Evolutionary conservation across 1,284 basidiomycete genomes (phyloP).

Genomic region (Ceratobasidium sp.): DNA sequence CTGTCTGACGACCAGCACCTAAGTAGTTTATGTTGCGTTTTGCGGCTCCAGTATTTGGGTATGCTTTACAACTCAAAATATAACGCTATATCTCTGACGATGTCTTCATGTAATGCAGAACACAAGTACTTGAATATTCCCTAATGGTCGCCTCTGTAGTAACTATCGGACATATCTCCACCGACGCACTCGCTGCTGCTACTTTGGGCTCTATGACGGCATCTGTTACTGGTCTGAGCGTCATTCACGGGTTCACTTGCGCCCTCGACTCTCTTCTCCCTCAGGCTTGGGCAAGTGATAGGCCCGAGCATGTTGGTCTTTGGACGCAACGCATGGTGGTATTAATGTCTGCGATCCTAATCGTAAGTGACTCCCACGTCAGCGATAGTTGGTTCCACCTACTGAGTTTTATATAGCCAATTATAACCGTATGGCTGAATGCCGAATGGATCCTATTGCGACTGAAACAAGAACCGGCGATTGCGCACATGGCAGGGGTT

Average conservation of each 20-base stretch:
- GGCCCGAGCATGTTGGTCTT: slow-evolving; percentile 87
- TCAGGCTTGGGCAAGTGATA: slow-evolving; percentile 88
- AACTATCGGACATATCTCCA: slow-evolving; percentile 87
- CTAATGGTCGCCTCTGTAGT: slow-evolving; percentile 81
- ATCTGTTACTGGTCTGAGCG: slow-evolving; percentile 71
- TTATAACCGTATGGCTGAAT: slow-evolving; percentile 81
- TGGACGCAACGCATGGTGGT: slow-evolving; percentile 91
- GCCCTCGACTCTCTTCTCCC: slow-evolving; percentile 92
- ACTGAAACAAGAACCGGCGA: slow-evolving; percentile 88
- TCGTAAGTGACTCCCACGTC: slow-evolving; percentile 61
- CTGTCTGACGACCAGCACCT: neutral
- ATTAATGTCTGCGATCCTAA: slow-evolving; percentile 70
- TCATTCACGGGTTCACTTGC: slow-evolving; percentile 87
- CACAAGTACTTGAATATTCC: slow-evolving; percentile 81
- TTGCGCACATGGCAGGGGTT: slow-evolving; percentile 80
- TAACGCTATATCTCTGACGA: neutral
- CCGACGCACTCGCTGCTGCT: slow-evolving; percentile 84
- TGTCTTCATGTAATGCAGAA: slow-evolving; percentile 60
- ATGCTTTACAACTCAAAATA: slow-evolving; percentile 50
- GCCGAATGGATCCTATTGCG: slow-evolving; percentile 82
- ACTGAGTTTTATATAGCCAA: slow-evolving; percentile 64
- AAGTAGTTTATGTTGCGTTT: slow-evolving; percentile 66
- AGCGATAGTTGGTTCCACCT: slow-evolving; percentile 53
- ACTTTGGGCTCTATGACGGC: slow-evolving; percentile 92
- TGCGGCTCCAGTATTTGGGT: slow-evolving; percentile 77